A percentile compares a stretch with the other conserved stretches of the same genome.
These are phyloP conservation scores for Cladorrhinum sp. DNA, from an alignment of 2,329 filamentous ascomycete genomes.

Conservation along the genomic window DNA sequence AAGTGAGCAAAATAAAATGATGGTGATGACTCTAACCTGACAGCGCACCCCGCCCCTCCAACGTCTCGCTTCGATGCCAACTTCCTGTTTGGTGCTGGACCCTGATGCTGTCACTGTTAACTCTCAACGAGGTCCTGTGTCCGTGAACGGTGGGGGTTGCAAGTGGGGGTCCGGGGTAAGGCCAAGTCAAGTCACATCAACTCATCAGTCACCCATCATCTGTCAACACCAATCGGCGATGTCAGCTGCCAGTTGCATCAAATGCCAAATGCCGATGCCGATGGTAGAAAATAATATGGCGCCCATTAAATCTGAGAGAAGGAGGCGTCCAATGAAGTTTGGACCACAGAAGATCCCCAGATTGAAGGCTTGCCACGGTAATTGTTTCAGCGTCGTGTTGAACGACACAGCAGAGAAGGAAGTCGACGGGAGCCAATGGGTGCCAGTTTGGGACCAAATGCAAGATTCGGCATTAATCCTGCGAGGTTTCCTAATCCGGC, in stretches of 20 bases:
- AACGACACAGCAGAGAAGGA: background rate
- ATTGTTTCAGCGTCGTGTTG: background rate
- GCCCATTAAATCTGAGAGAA: conserved; percentile 3
- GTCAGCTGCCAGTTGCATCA: background rate
- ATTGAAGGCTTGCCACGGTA: conserved; percentile 17
- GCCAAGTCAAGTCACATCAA: too few relatives aligned
- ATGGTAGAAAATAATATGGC: background rate
- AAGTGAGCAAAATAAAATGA: too few relatives aligned
- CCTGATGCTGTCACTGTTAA: too few relatives aligned
- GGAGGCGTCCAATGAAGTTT: conserved; percentile 13
- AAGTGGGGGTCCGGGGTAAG: background rate
- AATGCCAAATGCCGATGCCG: conserved; percentile 9
- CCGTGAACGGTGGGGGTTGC: background rate
- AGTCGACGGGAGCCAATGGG: background rate
- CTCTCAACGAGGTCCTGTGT: too few relatives aligned
- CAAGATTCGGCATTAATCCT: conserved; percentile 18
- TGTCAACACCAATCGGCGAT: too few relatives aligned
- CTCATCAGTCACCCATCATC: too few relatives aligned
- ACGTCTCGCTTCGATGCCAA: background rate
- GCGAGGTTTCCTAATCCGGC: conserved; percentile 22
- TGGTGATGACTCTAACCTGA: too few relatives aligned
- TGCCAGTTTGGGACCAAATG: background rate
- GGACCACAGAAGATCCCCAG: conserved; percentile 4
- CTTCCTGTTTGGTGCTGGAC: background rate
- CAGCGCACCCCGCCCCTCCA: background rate